Percentiles rank a stretch among this genome's conserved stretches.
Conservation (phyloP, 2,329 filamentous ascomycete genomes). For the Thermoascus crustaceus region DNA sequence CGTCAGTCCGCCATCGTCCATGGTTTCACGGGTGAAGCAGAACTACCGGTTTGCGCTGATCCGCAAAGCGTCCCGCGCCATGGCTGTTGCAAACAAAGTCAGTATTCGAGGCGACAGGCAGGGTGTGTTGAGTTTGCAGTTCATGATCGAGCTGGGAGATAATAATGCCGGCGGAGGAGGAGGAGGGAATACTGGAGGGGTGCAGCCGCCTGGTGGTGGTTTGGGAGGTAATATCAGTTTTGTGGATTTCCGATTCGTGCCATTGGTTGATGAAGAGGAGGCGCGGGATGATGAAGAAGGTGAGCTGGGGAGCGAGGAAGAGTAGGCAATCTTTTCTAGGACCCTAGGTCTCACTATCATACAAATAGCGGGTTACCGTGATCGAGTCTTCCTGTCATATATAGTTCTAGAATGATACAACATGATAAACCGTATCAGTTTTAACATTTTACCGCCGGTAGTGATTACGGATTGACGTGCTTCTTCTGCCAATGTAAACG, state of each 20-base stretch:
- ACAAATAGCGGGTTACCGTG: no score
- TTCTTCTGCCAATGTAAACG: no score
- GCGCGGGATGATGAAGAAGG: conserved; percentile 16
- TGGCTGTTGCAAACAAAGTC: conserved; percentile 86
- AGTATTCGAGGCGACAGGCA: conserved; percentile 81
- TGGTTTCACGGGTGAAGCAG: conserved; percentile 57
- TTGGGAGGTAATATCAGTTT: conserved; percentile 32
- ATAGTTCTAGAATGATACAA: no score
- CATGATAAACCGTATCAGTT: no score
- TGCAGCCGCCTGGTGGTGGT: conserved; percentile 13
- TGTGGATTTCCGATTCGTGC: conserved; percentile 42
- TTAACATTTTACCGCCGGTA: no score
- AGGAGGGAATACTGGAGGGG: conserved; percentile 11
- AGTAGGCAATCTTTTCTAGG: background rate
- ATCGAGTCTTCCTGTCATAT: no score
- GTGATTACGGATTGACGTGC: no score
- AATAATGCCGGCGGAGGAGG: conserved; percentile 30
- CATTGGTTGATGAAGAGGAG: conserved; percentile 35
- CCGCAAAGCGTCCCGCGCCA: conserved; percentile 80
- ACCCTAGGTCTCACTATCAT: no score
- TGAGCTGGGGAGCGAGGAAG: background rate
- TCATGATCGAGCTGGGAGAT: conserved; percentile 83
- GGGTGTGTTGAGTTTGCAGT: conserved; percentile 87
- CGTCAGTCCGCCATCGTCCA: conserved; percentile 49
- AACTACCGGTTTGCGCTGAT: conserved; percentile 82